Evolutionary conservation across 148 eudicot species (phyloP), one percentile per base, ranked within the genome.

Genomic region (Gaultheria prostrata): DNA sequence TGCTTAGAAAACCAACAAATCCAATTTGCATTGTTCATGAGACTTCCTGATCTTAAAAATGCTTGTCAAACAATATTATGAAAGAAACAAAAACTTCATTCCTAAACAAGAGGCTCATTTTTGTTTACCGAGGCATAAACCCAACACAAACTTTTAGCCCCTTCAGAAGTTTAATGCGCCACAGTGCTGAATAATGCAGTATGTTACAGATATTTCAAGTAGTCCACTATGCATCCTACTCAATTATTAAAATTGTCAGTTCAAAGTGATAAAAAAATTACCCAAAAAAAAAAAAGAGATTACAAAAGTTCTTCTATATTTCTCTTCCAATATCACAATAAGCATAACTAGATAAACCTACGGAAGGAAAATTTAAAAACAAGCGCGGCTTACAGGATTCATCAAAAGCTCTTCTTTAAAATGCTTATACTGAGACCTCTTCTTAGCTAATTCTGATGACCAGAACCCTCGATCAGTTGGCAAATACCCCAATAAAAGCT

Each of bases 361-460:
- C 11, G 3, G 18, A 57, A 4, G 17, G 61, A 67, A 53, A 51
- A 21, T 77, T 56, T 15, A 59, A 2, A 1, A 82, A 43, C 21
- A 53, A 63, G 67, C 73, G 43, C 46, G 83, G 91, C 97, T 87
- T 88, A 97, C 99, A 87, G 99, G 99, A 82, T 92, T 92, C 95
- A 95, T 93, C 82, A 97, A 83, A 83, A 97, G 94, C 48, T 97
- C 99, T 13, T 95, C 99, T 83, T 97, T 97, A 79, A 97, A 95
- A 63, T 90, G 89, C 84, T 89, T 88, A 85, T 97, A 97, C 56
- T 95, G 99, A 83, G 94, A 88, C 83, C 99, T 89, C 92, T 95
- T 97, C 91, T 93, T 97, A 81, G 90, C 87, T 81, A 97, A 85
- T 63, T 97, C 99, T 21, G 98, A 87, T 14, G 98, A 90, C 99